Conservation (phyloP, 139 green algal species). For the Pseudopediastrum boryanum region DNA sequence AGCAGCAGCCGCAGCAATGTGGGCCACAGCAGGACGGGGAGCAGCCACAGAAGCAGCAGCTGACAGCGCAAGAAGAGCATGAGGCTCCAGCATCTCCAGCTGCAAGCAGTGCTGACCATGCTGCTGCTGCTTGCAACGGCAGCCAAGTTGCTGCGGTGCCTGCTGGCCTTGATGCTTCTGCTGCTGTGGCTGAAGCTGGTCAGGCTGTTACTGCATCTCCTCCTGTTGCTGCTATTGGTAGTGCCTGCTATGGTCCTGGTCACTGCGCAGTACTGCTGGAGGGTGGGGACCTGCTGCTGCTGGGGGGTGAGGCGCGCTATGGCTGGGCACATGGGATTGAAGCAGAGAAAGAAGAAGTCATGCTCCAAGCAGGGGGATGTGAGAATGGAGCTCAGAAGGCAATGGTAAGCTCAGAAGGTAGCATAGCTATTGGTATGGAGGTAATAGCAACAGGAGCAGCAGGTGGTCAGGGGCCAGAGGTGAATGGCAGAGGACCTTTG, state of each 20-base stretch:
- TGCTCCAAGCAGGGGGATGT: not conserved
- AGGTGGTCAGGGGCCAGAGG: not conserved
- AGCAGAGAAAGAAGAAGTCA: conserved; percentile 9
- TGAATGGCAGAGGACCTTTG: not conserved
- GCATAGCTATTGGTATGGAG: not conserved
- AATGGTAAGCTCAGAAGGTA: not conserved
- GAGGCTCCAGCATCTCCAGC: not conserved
- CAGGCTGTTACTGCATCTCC: no score
- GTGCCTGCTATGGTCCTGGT: not conserved
- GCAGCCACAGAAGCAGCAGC: not conserved
- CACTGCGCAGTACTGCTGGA: conserved; percentile 34
- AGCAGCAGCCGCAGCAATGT: no score
- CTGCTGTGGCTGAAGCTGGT: no score
- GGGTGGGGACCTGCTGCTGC: conserved; percentile 42
- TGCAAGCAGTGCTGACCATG: no score
- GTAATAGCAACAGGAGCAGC: conserved; percentile 14
- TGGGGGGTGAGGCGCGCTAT: conserved; percentile 43
- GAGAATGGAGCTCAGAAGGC: no score
- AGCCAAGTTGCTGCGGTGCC: no score
- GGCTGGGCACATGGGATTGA: conserved; percentile 46
- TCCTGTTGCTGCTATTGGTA: no score
- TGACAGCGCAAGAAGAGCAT: not conserved
- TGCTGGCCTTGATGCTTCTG: no score
- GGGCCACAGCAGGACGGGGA: no score
- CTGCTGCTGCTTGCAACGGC: no score